phyloP scores from a whole-genome alignment of 345 rosid genomes.

The Litchi chinensis region DNA sequence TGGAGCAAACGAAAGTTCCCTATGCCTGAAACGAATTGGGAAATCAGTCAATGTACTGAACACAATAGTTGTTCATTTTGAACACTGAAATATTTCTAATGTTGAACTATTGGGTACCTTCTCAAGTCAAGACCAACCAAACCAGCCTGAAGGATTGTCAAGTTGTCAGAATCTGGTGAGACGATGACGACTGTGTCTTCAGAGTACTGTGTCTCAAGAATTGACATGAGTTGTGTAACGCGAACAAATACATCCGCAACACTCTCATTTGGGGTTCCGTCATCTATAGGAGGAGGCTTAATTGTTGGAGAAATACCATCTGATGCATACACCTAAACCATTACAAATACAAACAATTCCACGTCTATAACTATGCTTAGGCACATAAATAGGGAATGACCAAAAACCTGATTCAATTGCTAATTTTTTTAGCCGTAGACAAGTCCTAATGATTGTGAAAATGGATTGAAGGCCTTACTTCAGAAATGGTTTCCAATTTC shows the following conservation, averaged over 20 bases:
- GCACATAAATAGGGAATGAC: neutral
- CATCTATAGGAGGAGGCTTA: constrained; percentile 87
- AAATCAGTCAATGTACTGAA: neutral
- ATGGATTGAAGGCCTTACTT: constrained; percentile 45
- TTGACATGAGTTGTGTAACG: constrained; percentile 88
- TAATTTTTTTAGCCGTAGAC: no score
- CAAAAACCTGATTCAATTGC: no score
- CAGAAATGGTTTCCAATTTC: constrained; percentile 69
- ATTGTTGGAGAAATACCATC: constrained; percentile 75
- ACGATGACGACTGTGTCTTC: constrained; percentile 70
- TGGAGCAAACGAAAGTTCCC: constrained; percentile 67
- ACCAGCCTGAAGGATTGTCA: constrained; percentile 84
- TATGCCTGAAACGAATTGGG: constrained; percentile 55
- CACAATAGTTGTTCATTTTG: neutral
- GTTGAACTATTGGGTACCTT: constrained; percentile 38
- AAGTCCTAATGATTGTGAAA: no score
- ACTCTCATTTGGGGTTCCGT: constrained; percentile 96
- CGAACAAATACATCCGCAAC: constrained; percentile 89
- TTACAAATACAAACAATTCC: constrained; percentile 1
- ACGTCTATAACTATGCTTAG: neutral
- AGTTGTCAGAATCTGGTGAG: constrained; percentile 91
- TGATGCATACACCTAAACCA: constrained; percentile 69
- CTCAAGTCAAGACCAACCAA: constrained; percentile 81
- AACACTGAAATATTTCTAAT: neutral
- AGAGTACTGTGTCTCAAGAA: constrained; percentile 92